Conservation (phyloP, 495 filamentous ascomycete species). For the Hyaloscypha hepaticicola region DNA sequence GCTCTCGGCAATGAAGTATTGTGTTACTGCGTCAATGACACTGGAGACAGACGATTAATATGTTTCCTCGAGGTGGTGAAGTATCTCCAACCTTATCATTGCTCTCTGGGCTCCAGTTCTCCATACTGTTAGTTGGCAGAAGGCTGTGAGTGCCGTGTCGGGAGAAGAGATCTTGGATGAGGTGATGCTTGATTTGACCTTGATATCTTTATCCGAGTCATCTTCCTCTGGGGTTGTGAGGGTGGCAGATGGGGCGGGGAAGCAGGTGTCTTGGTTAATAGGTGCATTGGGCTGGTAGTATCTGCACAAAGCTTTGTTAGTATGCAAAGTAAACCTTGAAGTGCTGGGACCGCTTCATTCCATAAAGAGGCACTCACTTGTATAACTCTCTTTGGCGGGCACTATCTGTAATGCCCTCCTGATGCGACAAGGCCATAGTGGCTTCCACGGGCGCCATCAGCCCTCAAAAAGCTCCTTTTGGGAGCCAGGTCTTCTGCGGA, state of each 20-base stretch:
- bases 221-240: not conserved
- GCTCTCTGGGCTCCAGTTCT: constrained; percentile 49
- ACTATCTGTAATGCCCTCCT: constrained; percentile 25
- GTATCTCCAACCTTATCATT: constrained; percentile 38
- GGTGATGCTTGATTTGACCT: constrained; percentile 48
- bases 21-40: constrained; percentile 39
- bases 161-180: constrained; percentile 47
- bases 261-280: constrained; percentile 12
- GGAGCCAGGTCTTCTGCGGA: not conserved
- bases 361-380: constrained; percentile 16
- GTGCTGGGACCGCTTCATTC: not conserved
- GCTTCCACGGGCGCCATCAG: constrained; percentile 23
- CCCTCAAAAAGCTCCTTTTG: not conserved
- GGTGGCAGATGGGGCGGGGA: constrained; percentile 1
- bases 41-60: constrained; percentile 13
- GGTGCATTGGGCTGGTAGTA: constrained; percentile 32
- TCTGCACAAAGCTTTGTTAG: constrained; percentile 16
- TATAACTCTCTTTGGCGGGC: constrained; percentile 31
- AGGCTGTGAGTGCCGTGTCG: constrained; percentile 62
- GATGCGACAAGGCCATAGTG: constrained; percentile 24
- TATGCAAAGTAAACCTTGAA: not conserved
- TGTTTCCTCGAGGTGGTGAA: not conserved
- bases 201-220: constrained; percentile 35
- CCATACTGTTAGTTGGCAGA: constrained; percentile 56
- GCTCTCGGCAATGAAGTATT: constrained; percentile 58